Evolutionary conservation across 257 asterid species (phyloP).

Genomic region (Scutellaria minor): DNA sequence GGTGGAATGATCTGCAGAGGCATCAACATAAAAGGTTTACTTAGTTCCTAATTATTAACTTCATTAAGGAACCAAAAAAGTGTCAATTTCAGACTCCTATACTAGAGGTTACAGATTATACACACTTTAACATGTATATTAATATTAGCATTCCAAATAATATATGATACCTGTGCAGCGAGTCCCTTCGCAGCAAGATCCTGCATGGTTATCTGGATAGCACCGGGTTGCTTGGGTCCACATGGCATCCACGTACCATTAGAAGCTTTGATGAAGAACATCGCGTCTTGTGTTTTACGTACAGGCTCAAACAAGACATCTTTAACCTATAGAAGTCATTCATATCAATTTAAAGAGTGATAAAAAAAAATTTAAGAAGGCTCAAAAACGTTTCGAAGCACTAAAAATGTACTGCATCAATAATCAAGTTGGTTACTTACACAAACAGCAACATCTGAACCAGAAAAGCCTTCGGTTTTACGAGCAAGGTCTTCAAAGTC

Average conservation of each 20-base stretch:
- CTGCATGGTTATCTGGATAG: constrained; percentile 83
- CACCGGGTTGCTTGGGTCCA: constrained; percentile 88
- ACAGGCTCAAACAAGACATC: constrained; percentile 97
- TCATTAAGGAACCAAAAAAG: constrained; percentile 4
- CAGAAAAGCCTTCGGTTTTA: constrained; percentile 79
- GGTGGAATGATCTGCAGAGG: constrained; percentile 82
- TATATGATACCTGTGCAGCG: constrained; percentile 66
- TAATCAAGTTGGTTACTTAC: constrained; percentile 47
- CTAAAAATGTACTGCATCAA: background rate
- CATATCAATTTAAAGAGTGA: background rate
- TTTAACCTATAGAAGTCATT: constrained; percentile 66
- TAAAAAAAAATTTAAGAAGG: background rate
- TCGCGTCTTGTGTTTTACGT: constrained; percentile 97
- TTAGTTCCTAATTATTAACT: background rate
- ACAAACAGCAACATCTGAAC: constrained; percentile 79
- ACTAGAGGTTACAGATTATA: background rate
- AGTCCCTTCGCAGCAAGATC: constrained; percentile 87
- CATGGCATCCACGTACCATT: constrained; percentile 82
- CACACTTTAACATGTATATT: background rate
- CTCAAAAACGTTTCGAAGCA: background rate
- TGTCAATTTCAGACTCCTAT: background rate
- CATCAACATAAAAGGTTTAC: constrained; percentile 15
- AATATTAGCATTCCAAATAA: background rate
- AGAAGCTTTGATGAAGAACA: constrained; percentile 67
- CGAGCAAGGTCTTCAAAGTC: constrained; percentile 70